Evolutionary conservation across 1,139 yeast species (phyloP), one percentile per base, ranked within the genome.

Genomic region (Wickerhamomyces sp.): DNA sequence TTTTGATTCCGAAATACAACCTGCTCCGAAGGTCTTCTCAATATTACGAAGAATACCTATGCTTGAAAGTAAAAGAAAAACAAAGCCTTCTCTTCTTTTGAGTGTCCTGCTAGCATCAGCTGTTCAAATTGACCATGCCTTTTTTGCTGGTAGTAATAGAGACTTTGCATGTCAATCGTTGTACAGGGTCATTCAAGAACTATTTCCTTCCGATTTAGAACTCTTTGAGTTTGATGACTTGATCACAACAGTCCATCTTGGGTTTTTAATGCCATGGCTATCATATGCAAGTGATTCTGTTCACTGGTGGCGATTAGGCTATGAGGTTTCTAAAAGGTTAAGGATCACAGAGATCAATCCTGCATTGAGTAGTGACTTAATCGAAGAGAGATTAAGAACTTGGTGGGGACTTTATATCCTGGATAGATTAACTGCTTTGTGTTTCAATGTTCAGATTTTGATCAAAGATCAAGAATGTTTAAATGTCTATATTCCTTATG

Each of bases 371-470:
- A 64, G 62, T 16, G 70, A 64, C 34, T 38, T 51, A 2, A 54
- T 61, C 20, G 73, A 68, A 39, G 73, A 67, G 40, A 55, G 61
- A 38, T 53, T 70, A n/a, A 55, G 73, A 20, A 55, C 63, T 0
- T 68, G 71, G 72, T 67, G 72, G 71, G 55, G 65, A 7, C 46
- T 68, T 21, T 68, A 62, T 44, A 54, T 64, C 39, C 52, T 68
- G 19, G 73, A 68, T 45, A 55, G 70, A n/a, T 63, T 67, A 44
- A 52, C 66, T 7, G 64, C 67, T 0, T 50, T 68, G 33, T 61
- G 69, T 36, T 65, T 65, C 46, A 67, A 65, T 43, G 49, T 61
- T 7, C 61, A 64, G 3, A 43, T 60, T 25, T 49, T 57, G 5
- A 53, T 65, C 19, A 47, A 58, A 12, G 72, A 68, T 41, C 47